Conservation (phyloP, 306 rosid genomes). For the Potentilla sterilis region DNA sequence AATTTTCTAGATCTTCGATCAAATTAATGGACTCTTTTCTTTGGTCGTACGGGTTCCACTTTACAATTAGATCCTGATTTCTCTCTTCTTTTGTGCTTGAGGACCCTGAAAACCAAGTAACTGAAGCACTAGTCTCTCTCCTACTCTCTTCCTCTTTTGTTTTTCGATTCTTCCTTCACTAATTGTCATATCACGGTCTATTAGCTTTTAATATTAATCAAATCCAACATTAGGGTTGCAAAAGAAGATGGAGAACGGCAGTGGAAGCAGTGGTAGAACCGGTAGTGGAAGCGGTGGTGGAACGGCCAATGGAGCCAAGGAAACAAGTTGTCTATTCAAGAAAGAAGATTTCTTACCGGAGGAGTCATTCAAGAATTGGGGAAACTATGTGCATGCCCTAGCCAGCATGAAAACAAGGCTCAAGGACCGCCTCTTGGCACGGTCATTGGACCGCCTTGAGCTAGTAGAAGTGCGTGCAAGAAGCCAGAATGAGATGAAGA, state of each 20-base stretch:
- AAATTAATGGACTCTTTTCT: background rate
- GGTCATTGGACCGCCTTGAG: slow-evolving; percentile 22
- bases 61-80: background rate
- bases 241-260: slow-evolving; percentile 9
- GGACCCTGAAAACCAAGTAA: background rate
- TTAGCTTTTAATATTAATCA: background rate
- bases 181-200: background rate
- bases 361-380: slow-evolving; percentile 37
- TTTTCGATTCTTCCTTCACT: background rate
- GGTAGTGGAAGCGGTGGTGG: background rate
- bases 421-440: slow-evolving; percentile 21
- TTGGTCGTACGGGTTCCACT: background rate
- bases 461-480: slow-evolving; percentile 22
- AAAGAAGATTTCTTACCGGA: slow-evolving; percentile 34
- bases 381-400: slow-evolving; percentile 26
- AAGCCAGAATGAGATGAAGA: slow-evolving; percentile 35
- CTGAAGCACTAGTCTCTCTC: background rate
- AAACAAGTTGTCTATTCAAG: slow-evolving; percentile 12
- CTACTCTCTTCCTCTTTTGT: background rate
- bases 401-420: slow-evolving; percentile 19
- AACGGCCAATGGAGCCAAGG: background rate
- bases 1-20: background rate
- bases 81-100: background rate
- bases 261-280: background rate
- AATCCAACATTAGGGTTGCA: background rate